These are phyloP conservation scores for Hordeum marinum DNA, from an alignment of 176 grass and related monocot species.

Conservation along the genomic window DNA sequence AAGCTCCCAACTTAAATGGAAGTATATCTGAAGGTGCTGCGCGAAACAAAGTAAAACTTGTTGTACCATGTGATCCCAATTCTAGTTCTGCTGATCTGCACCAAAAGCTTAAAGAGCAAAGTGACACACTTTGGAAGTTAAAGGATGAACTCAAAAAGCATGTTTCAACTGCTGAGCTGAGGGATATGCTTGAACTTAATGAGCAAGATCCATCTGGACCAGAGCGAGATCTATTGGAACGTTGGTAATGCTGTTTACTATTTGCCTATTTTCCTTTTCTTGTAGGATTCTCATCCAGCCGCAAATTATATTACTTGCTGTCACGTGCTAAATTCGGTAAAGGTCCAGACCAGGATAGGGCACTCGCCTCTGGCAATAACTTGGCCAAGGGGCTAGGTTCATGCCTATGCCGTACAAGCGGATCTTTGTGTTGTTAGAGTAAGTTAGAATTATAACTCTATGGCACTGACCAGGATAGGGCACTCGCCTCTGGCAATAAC, in stretches of 20 bases:
- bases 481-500: no score
- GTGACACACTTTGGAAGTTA: slow-evolving; percentile 77
- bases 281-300: neutral
- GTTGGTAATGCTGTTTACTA: slow-evolving; percentile 51
- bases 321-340: neutral
- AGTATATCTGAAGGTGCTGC: slow-evolving; percentile 36
- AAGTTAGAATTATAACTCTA: no score
- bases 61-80: slow-evolving; percentile 29
- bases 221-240: slow-evolving; percentile 69
- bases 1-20: slow-evolving; percentile 51
- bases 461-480: neutral
- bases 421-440: no score
- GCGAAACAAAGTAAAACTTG: slow-evolving; percentile 30
- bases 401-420: no score
- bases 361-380: no score
- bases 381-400: no score
- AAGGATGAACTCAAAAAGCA: slow-evolving; percentile 89
- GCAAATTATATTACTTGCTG: neutral
- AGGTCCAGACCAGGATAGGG: neutral
- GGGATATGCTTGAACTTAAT: slow-evolving; percentile 86
- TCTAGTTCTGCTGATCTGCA: slow-evolving; percentile 43
- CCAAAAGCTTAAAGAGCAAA: slow-evolving; percentile 74
- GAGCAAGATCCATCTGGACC: slow-evolving; percentile 79
- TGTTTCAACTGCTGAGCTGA: slow-evolving; percentile 69
- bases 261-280: slow-evolving; percentile 18